Percentiles rank a stretch among this genome's conserved stretches.
These are phyloP conservation scores for Ceratobasidium sp. DNA, from an alignment of 1,284 basidiomycete genomes.

Conservation along the genomic window DNA sequence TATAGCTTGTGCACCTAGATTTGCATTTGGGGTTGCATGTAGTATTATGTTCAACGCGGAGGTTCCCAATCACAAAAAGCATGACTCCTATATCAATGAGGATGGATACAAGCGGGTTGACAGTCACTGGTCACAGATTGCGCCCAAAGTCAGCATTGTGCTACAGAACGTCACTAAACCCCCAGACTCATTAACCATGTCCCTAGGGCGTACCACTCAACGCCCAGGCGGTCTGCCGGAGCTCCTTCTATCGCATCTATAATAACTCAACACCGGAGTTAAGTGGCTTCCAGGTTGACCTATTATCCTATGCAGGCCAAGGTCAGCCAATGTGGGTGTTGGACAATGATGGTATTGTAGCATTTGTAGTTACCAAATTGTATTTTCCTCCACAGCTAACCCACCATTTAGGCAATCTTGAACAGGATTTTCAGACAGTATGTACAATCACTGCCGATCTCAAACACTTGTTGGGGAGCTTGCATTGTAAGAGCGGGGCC, in stretches of 20 bases:
- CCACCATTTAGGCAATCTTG: neutral
- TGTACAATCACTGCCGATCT: neutral
- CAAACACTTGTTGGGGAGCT: neutral
- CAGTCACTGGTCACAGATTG: neutral
- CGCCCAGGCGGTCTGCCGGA: neutral
- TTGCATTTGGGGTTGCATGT: conserved; percentile 13
- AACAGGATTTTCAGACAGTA: neutral
- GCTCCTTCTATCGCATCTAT: neutral
- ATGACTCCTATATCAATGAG: too few species aligned
- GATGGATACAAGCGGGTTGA: neutral
- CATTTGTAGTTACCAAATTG: neutral
- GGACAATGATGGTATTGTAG: neutral
- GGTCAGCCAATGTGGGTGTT: neutral
- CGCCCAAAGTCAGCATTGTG: neutral
- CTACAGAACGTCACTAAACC: neutral
- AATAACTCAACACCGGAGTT: neutral
- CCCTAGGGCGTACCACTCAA: neutral
- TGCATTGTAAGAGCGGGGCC: neutral
- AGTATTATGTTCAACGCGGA: neutral
- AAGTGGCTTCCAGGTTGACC: neutral
- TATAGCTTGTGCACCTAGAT: conserved; percentile 31
- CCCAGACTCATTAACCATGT: neutral
- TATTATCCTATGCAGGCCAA: neutral
- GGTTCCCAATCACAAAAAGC: neutral
- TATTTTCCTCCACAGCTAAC: neutral